Base-by-base conservation (phyloP, 345 rosid species). In the Brassica rapa region DNA sequence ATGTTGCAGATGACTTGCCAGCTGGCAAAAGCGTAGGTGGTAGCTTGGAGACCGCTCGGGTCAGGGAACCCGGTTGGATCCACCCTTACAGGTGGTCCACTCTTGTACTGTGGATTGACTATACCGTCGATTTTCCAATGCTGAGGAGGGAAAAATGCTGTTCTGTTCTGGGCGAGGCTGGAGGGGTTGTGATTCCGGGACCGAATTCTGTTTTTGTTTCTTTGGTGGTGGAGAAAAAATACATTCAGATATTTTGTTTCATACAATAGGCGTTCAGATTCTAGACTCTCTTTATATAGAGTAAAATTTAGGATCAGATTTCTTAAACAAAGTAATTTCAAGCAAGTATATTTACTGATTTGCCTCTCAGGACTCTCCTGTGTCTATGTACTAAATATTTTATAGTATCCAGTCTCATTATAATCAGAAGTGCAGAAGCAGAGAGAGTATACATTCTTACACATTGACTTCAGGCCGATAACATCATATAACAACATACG, bases 1-100 rank as follows among this genome's bases (percentile, higher is more conserved):
- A 95, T 90, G 83, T 93, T 93, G 86, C 99, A 95, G 1, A 86
- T 71, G 0, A 95, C 75, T 75, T 93, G 97, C 92, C 92, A 95
- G 62, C 85, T 93, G 0, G 98, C 97, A 0, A 90, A 11, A 0
- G 99, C 99, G 5, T 70, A 74, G 0, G 81, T n/a, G 0, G 74
- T 81, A 0, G 93, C 84, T 41, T 85, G 86, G 46, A 95, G 93
- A 4, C 99, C 99, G 11, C 66, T 79, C 1, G 93, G 67, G 32
- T 93, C 97, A 0, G 99, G 97, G 64, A 91, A 95, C 14, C 84
- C 84, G 2, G 93, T 77, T 0, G 94, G 85, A 11, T 90, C 93
- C 0, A 95, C 93, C 19, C 96, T 78, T 9, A 90, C 35, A 0
- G 99, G 19, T 19, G 21, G 21, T 19, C 21, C 21, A 19, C 21